Evolutionary conservation across 1,284 basidiomycete species (phyloP).

Genomic region (Volvariella volvacea): DNA sequence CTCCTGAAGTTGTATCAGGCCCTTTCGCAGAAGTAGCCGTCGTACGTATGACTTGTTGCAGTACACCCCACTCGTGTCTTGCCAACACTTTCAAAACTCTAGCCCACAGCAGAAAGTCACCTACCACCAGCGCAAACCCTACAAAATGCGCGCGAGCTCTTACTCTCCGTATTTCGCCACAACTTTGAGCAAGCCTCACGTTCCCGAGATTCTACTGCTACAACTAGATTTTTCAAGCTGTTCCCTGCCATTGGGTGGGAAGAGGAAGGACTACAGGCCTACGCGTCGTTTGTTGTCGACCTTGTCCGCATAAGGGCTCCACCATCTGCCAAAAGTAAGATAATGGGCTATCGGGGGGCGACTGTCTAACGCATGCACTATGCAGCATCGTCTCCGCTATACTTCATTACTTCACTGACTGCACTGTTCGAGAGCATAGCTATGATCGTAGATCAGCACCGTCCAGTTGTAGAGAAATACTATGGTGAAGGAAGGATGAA

Average conservation of each 20-base stretch:
- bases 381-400: constrained; percentile 81
- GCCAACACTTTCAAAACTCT: constrained; percentile 10
- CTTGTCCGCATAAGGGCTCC: constrained; percentile 78
- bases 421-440: constrained; percentile 94
- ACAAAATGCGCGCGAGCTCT: constrained; percentile 63
- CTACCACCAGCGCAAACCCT: constrained; percentile 83
- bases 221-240: constrained; percentile 93
- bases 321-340: constrained; percentile 72
- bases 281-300: constrained; percentile 89
- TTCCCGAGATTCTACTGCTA: constrained; percentile 77
- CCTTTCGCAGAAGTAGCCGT: constrained; percentile 85
- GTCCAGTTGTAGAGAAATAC: constrained; percentile 96
- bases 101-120: constrained; percentile 89
- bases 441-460: constrained; percentile 94
- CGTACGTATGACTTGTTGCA: constrained; percentile 37
- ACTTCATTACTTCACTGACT: constrained; percentile 83
- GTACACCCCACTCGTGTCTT: constrained; percentile 5
- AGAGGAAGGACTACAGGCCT: constrained; percentile 89
- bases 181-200: constrained; percentile 79
- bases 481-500: constrained; percentile 87
- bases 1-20: constrained; percentile 72
- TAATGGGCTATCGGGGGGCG: background rate
- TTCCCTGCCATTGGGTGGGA: constrained; percentile 93
- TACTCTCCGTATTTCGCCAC: constrained; percentile 73
- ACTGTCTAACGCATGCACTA: constrained; percentile 11